A percentile compares a stretch with the other conserved stretches of the same genome.
Evolutionary conservation across 352 stramenopile genomes (phyloP).

Genomic region (Phytophthora lateralis): DNA sequence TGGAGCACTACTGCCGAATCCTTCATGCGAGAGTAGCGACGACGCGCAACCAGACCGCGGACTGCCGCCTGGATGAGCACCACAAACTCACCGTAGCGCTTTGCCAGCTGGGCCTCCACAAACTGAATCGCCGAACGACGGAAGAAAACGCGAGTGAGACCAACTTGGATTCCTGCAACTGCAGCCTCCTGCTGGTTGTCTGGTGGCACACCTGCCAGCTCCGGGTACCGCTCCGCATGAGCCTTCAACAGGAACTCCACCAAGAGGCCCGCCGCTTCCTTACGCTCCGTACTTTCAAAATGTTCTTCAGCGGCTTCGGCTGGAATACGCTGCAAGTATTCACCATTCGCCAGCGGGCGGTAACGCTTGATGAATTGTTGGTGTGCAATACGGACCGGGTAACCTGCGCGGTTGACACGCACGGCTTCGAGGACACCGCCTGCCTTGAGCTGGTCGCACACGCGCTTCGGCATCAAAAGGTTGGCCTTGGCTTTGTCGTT

Average conservation of each 20-base stretch:
- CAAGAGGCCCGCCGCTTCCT: slow-evolving; percentile 56
- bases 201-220: slow-evolving; percentile 39
- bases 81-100: slow-evolving; percentile 87
- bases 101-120: slow-evolving; percentile 84
- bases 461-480: slow-evolving; percentile 87
- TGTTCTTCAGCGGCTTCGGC: slow-evolving; percentile 51
- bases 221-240: slow-evolving; percentile 71
- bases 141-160: slow-evolving; percentile 84
- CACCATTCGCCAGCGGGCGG: slow-evolving; percentile 72
- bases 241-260: slow-evolving; percentile 74
- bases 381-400: slow-evolving; percentile 96
- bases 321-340: slow-evolving; percentile 68
- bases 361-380: slow-evolving; percentile 92
- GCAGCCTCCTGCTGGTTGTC: slow-evolving; percentile 48
- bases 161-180: slow-evolving; percentile 79
- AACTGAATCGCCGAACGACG: slow-evolving; percentile 85
- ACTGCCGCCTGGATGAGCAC: slow-evolving; percentile 82
- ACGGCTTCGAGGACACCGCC: slow-evolving; percentile 99
- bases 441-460: slow-evolving; percentile 97
- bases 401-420: slow-evolving; percentile 96
- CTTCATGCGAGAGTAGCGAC: slow-evolving; percentile 57
- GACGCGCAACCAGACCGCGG: slow-evolving; percentile 59
- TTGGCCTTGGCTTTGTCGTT: slow-evolving; percentile 94
- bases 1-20: slow-evolving; percentile 52
- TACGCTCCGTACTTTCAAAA: slow-evolving; percentile 63